Evolutionary conservation across 495 filamentous ascomycete species (phyloP).

Genomic region (Penicillium egyptiacum): DNA sequence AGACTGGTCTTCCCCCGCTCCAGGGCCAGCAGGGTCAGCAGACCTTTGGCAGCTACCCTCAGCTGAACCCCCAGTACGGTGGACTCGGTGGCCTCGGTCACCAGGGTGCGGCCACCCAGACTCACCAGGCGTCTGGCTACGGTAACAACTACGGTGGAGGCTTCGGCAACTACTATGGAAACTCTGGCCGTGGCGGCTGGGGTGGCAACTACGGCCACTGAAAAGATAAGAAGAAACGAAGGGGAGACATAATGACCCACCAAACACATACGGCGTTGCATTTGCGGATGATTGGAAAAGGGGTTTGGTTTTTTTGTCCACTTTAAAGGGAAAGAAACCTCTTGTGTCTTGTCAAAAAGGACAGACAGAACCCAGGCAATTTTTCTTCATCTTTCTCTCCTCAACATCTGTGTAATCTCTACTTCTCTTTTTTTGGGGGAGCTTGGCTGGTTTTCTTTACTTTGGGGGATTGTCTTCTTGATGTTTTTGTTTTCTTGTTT

Average conservation of each 20-base stretch:
- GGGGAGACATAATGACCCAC: slow-evolving; percentile 17
- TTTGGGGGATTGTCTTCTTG: slow-evolving; percentile 24
- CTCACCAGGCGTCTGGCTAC: slow-evolving; percentile 61
- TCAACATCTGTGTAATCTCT: slow-evolving; percentile 49
- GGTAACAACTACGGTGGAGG: slow-evolving; percentile 55
- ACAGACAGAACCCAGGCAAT: slow-evolving; percentile 26
- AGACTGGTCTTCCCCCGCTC: slow-evolving; percentile 67
- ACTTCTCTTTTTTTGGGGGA: slow-evolving; percentile 41
- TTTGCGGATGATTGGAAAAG: slow-evolving; percentile 36
- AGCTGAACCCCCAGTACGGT: slow-evolving; percentile 71
- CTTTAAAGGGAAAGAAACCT: slow-evolving; percentile 12
- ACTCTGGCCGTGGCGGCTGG: slow-evolving; percentile 29
- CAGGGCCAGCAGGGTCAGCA: slow-evolving; percentile 68
- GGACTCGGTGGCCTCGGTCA: slow-evolving; percentile 70
- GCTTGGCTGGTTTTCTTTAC: slow-evolving; percentile 42
- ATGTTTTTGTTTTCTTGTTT: slow-evolving; percentile 22
- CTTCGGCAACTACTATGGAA: slow-evolving; percentile 71
- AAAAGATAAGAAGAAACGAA: slow-evolving; percentile 10
- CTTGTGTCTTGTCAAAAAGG: slow-evolving; percentile 20
- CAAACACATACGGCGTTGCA: slow-evolving; percentile 41
- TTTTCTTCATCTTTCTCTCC: slow-evolving; percentile 33
- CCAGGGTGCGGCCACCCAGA: slow-evolving; percentile 57
- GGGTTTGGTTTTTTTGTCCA: slow-evolving; percentile 27
- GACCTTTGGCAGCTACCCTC: slow-evolving; percentile 74
- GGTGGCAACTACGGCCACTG: slow-evolving; percentile 21